Evolutionary conservation across 345 rosid genomes (phyloP).

Genomic region (Rhodamnia rubescens): DNA sequence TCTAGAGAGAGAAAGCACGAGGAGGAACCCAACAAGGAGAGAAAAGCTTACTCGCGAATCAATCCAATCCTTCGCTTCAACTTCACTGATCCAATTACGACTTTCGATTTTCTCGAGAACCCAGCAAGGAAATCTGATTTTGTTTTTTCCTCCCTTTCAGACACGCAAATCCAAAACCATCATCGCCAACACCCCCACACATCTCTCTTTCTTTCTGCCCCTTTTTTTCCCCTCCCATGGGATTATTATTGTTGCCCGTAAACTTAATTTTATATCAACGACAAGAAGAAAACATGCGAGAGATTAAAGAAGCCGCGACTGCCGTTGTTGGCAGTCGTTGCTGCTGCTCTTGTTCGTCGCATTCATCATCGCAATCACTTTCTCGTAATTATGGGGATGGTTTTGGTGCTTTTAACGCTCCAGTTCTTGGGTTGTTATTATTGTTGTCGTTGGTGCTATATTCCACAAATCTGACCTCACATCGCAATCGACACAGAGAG

Average conservation of each 20-base stretch:
- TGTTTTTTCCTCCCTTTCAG: neutral
- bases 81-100: neutral
- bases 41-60: neutral
- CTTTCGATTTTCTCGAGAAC: neutral
- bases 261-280: neutral
- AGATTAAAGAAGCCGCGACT: neutral
- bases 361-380: neutral
- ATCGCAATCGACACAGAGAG: constrained; percentile 11
- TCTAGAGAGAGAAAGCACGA: neutral
- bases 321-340: neutral
- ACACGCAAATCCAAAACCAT: neutral
- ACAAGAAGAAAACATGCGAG: neutral
- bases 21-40: neutral
- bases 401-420: neutral
- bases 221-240: constrained; percentile 1
- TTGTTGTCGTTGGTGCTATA: neutral
- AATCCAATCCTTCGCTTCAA: constrained; percentile 5
- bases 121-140: neutral
- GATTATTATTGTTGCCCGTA: neutral
- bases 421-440: constrained; percentile 14
- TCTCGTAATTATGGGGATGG: neutral
- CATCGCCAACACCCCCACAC: neutral
- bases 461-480: constrained; percentile 37
- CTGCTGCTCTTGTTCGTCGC: neutral
- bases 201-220: neutral